Conservation (phyloP, 140 eudicot species). For the Senecio squalidus region DNA sequence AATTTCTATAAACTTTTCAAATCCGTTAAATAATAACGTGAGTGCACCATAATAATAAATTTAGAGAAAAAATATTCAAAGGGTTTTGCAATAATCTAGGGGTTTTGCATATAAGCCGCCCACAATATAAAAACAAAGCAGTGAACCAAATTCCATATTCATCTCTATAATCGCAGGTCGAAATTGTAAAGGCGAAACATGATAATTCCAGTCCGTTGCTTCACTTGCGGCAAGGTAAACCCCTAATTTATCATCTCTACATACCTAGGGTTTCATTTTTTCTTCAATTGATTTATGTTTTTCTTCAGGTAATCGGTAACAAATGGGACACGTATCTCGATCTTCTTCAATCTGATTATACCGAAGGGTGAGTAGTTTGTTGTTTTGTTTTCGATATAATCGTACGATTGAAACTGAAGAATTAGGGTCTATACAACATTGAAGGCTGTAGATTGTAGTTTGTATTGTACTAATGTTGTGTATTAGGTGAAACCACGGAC, state of each 20-base stretch:
- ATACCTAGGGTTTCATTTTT: background rate
- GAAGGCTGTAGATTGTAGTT: background rate
- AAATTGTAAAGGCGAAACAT: constrained; percentile 35
- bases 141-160: background rate
- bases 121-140: background rate
- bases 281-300: background rate
- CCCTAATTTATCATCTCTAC: background rate
- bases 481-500: background rate
- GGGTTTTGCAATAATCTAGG: constrained; percentile 16
- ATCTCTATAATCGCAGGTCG: background rate
- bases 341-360: constrained; percentile 92
- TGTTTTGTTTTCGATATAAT: background rate
- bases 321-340: constrained; percentile 96
- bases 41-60: no score
- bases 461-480: background rate
- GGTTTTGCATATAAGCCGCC: constrained; percentile 19
- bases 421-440: background rate
- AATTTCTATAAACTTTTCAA: no score
- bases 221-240: constrained; percentile 94
- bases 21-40: no score
- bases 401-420: background rate
- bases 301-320: constrained; percentile 79
- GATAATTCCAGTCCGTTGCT: constrained; percentile 97
- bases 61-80: background rate
- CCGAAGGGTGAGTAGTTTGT: constrained; percentile 61